These are phyloP conservation scores for Cryptosporidium ryanae DNA, from an alignment of 169 alveolate species.

Conservation along the genomic window DNA sequence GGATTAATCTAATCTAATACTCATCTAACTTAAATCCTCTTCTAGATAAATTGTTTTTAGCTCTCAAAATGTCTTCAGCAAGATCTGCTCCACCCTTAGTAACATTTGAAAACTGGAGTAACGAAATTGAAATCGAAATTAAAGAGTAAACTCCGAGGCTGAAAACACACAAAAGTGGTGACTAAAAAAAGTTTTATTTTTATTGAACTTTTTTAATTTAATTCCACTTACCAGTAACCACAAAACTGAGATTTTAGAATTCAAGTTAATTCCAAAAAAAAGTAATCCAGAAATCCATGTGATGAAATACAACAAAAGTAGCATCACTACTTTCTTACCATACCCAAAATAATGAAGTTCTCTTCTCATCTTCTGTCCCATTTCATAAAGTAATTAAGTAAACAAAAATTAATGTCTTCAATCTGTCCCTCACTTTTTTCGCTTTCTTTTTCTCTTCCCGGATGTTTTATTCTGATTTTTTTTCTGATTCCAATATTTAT, in stretches of 20 bases:
- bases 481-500: no score
- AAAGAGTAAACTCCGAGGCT: conserved; percentile 37
- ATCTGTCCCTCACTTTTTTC: conserved; percentile 11
- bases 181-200: background rate
- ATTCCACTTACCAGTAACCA: conserved; percentile 48
- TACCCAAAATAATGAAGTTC: conserved; percentile 52
- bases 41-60: conserved; percentile 23
- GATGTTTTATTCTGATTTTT: no score
- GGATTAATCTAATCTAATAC: no score
- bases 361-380: background rate
- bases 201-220: background rate
- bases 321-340: conserved; percentile 34
- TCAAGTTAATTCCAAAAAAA: background rate
- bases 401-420: background rate
- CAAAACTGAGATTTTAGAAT: background rate
- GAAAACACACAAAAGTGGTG: conserved; percentile 20
- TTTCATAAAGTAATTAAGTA: background rate
- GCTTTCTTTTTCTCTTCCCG: no score
- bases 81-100: conserved; percentile 55
- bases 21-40: conserved; percentile 59
- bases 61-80: conserved; percentile 51
- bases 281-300: conserved; percentile 49
- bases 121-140: conserved; percentile 38
- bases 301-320: background rate
- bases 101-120: conserved; percentile 44